Evolutionary conservation across 331 rosid genomes (phyloP).

Genomic region (Rhamnella rubrinervis): DNA sequence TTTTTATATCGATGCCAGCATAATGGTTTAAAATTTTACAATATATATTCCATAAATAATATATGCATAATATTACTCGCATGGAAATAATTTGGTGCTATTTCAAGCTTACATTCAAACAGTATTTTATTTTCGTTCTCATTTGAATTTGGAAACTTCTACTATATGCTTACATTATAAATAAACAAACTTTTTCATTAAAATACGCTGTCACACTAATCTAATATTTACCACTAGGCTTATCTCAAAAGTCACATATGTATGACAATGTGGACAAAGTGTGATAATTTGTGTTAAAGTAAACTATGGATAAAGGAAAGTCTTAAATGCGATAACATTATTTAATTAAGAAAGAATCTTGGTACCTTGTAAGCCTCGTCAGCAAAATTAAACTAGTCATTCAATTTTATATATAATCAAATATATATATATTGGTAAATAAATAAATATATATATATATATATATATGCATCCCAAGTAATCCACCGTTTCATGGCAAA

Average conservation of each 20-base stretch:
- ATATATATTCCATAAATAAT: too few species aligned
- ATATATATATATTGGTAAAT: not conserved
- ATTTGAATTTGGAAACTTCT: too few species aligned
- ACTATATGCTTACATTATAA: too few species aligned
- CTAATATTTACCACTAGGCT: not conserved
- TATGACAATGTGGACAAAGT: constrained; percentile 2
- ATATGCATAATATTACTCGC: too few species aligned
- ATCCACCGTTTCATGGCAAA: constrained; percentile 2
- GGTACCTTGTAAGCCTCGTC: not conserved
- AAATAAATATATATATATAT: not conserved
- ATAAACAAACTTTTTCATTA: too few species aligned
- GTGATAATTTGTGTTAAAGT: not conserved
- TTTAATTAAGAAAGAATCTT: not conserved
- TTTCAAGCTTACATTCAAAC: too few species aligned
- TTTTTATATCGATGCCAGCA: too few species aligned
- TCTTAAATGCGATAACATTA: not conserved
- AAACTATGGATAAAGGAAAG: constrained; percentile 2
- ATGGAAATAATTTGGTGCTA: too few species aligned
- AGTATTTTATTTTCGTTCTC: too few species aligned
- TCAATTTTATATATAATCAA: too few species aligned
- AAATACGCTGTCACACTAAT: too few species aligned
- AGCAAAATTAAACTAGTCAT: not conserved
- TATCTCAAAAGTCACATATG: not conserved
- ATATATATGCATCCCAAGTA: not conserved
- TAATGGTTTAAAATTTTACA: too few species aligned